Evolutionary conservation across 345 rosid genomes (phyloP).

Genomic region (Microthlaspi erraticum): DNA sequence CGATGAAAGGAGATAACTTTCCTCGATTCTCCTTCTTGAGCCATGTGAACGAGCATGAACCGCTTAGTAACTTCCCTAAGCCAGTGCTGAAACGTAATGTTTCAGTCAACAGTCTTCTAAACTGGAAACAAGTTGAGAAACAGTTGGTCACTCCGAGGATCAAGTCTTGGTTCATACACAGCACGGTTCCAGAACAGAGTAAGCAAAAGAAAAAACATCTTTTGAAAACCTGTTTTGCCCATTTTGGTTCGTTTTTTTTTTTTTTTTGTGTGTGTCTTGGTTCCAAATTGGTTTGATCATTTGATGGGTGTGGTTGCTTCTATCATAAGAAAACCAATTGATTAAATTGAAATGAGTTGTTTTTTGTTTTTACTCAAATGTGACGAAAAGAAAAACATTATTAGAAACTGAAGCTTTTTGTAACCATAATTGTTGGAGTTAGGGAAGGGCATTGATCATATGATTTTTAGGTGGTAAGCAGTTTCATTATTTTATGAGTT

Average conservation of each 20-base stretch:
- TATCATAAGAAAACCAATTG: slow-evolving; percentile 20
- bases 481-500: background rate
- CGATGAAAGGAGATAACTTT: slow-evolving; percentile 45
- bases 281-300: slow-evolving; percentile 24
- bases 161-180: slow-evolving; percentile 82
- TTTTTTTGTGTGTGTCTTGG: background rate
- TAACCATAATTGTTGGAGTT: slow-evolving; percentile 29
- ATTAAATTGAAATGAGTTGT: no score
- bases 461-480: slow-evolving; percentile 26
- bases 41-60: slow-evolving; percentile 42
- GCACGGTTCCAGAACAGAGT: slow-evolving; percentile 69
- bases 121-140: slow-evolving; percentile 65
- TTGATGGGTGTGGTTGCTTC: slow-evolving; percentile 33
- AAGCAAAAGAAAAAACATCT: slow-evolving; percentile 63
- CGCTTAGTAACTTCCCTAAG: no score
- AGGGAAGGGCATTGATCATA: slow-evolving; percentile 29
- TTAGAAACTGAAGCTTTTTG: slow-evolving; percentile 8
- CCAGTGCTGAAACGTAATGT: slow-evolving; percentile 59
- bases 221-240: slow-evolving; percentile 34
- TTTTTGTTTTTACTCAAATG: no score
- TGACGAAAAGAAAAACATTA: background rate
- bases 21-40: slow-evolving; percentile 49
- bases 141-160: slow-evolving; percentile 62
- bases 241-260: background rate
- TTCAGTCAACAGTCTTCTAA: slow-evolving; percentile 78